Percentiles rank a stretch among this genome's conserved stretches.
Conservation (phyloP, 2,329 filamentous ascomycete species). For the Diaporthe citriasiana region DNA sequence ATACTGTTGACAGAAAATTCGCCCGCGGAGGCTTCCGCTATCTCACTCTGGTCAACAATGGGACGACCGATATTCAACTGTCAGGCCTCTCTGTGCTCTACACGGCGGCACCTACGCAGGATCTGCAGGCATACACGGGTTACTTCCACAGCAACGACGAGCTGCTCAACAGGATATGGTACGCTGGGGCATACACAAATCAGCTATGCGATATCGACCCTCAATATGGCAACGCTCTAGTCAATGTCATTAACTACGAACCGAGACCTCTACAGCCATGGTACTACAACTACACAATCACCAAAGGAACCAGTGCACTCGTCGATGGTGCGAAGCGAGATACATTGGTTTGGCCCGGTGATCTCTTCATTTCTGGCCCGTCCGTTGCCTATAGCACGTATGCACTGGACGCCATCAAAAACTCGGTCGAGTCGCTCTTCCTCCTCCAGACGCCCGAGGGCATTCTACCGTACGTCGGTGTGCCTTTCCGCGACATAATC, state of each 20-base stretch:
- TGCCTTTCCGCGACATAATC: slow-evolving; percentile 53
- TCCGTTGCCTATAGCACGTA: slow-evolving; percentile 67
- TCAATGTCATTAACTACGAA: slow-evolving; percentile 48
- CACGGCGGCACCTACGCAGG: slow-evolving; percentile 57
- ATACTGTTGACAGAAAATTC: slow-evolving; percentile 50
- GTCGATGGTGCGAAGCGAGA: slow-evolving; percentile 72
- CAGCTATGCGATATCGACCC: slow-evolving; percentile 56
- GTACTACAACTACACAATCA: slow-evolving; percentile 52
- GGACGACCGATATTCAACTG: slow-evolving; percentile 49
- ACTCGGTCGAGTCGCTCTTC: slow-evolving; percentile 64
- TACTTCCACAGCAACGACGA: slow-evolving; percentile 66
- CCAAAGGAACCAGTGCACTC: slow-evolving; percentile 50
- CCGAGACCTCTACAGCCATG: slow-evolving; percentile 34
- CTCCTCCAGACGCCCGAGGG: slow-evolving; percentile 55
- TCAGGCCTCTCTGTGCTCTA: slow-evolving; percentile 56
- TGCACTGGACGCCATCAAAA: slow-evolving; percentile 64
- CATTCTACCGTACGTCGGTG: slow-evolving; percentile 63
- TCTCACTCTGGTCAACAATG: slow-evolving; percentile 51
- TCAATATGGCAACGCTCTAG: slow-evolving; percentile 51
- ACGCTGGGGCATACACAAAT: slow-evolving; percentile 67
- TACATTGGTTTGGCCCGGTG: slow-evolving; percentile 72
- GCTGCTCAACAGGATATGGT: slow-evolving; percentile 69
- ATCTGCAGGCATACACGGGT: slow-evolving; percentile 65
- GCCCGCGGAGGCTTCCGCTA: slow-evolving; percentile 57
- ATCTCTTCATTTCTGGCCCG: slow-evolving; percentile 70